Evolutionary conservation across 495 filamentous ascomycete genomes (phyloP).

Genomic region (Cetradonia linearis): DNA sequence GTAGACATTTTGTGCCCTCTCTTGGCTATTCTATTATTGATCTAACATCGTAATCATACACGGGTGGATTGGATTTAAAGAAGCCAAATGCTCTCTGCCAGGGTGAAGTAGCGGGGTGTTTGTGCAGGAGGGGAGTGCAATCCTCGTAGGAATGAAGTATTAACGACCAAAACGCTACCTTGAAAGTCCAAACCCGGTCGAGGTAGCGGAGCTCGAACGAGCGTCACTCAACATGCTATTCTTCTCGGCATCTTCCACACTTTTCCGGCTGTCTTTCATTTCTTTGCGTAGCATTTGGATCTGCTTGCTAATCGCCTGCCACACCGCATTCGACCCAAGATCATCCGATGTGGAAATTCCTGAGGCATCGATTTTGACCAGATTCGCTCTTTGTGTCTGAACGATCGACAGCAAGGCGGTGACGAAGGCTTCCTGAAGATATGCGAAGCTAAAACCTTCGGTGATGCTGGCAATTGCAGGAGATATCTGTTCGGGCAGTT

Average conservation of each 20-base stretch:
- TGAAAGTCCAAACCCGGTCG: neutral
- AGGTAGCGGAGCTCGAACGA: neutral
- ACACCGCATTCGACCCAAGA: neutral
- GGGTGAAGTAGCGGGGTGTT: neutral
- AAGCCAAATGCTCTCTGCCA: neutral
- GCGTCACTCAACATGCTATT: conserved; percentile 2
- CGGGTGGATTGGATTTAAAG: neutral
- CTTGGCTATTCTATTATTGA: neutral
- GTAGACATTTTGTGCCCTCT: neutral
- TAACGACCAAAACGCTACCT: neutral
- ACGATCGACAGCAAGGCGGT: conserved; percentile 45
- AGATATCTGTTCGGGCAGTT: conserved; percentile 44
- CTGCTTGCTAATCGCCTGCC: conserved; percentile 13
- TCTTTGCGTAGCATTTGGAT: conserved; percentile 13
- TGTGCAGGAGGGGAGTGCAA: neutral
- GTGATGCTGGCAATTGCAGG: conserved; percentile 47
- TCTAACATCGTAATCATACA: neutral
- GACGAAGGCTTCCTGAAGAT: conserved; percentile 56
- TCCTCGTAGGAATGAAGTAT: neutral
- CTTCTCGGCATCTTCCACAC: conserved; percentile 18
- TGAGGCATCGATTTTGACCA: neutral
- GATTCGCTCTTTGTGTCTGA: neutral
- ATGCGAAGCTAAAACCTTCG: conserved; percentile 51
- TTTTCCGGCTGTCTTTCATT: conserved; percentile 20
- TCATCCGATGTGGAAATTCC: neutral